Evolutionary conservation across 1,284 basidiomycete genomes (phyloP).

Genomic region (Trametes hirsuta): DNA sequence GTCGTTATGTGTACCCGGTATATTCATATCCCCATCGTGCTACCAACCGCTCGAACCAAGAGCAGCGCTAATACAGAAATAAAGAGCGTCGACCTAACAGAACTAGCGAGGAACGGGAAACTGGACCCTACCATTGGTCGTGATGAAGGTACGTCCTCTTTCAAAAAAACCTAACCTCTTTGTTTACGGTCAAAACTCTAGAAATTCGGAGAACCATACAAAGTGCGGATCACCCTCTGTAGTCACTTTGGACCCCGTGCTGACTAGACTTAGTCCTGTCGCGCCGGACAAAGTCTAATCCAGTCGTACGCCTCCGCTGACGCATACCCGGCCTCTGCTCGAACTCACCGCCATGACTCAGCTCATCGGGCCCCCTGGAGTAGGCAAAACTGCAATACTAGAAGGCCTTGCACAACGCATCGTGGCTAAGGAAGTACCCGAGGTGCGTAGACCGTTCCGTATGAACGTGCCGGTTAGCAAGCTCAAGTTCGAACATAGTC

Average conservation of each 20-base stretch:
- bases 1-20: no score
- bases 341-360: conserved; percentile 29
- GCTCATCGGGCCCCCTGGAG: conserved; percentile 82
- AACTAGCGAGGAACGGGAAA: conserved; percentile 82
- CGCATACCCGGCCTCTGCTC: background rate
- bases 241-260: background rate
- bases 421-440: conserved; percentile 89
- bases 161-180: no score
- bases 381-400: conserved; percentile 91
- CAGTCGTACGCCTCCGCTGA: conserved; percentile 59
- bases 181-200: conserved; percentile 28
- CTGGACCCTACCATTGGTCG: conserved; percentile 90
- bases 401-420: conserved; percentile 92
- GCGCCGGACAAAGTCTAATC: conserved; percentile 85
- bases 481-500: conserved; percentile 49
- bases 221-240: conserved; percentile 49
- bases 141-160: conserved; percentile 64
- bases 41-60: no score
- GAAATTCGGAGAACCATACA: conserved; percentile 92
- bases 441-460: conserved; percentile 46
- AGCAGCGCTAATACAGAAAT: background rate
- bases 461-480: background rate
- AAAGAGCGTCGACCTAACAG: conserved; percentile 83
- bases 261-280: conserved; percentile 58
- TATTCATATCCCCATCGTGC: no score